These are phyloP conservation scores for Arthrinium phaeospermum DNA, from an alignment of 2,329 filamentous ascomycete genomes.

Conservation along the genomic window DNA sequence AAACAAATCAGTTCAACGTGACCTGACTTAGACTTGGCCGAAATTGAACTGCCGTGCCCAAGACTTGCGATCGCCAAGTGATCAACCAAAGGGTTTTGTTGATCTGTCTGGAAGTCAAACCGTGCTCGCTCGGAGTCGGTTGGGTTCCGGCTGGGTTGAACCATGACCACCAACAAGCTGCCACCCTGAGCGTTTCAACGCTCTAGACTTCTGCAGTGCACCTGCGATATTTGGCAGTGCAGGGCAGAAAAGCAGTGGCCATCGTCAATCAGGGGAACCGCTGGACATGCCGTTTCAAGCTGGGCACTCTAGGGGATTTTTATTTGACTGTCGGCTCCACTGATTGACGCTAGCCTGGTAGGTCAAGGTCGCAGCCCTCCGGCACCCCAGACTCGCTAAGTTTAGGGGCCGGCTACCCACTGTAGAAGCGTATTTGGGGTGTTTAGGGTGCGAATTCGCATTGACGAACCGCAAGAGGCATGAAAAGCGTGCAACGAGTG, in stretches of 20 bases:
- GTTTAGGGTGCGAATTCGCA: background rate
- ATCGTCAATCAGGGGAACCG: slow-evolving; percentile 2
- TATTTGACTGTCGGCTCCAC: background rate
- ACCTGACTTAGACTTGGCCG: background rate
- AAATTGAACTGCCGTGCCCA: background rate
- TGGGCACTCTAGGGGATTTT: background rate
- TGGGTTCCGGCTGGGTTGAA: background rate
- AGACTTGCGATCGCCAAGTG: background rate
- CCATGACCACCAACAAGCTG: background rate
- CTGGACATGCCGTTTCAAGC: background rate
- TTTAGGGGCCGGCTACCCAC: slow-evolving; percentile 1
- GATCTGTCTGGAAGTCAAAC: background rate
- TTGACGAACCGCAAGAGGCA: background rate
- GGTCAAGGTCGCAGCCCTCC: background rate
- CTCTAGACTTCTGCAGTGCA: background rate
- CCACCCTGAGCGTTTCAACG: slow-evolving; percentile 10
- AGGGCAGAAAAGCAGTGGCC: background rate
- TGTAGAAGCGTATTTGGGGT: background rate
- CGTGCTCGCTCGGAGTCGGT: background rate
- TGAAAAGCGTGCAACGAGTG: background rate
- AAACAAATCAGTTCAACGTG: background rate
- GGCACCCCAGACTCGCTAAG: slow-evolving; percentile 13
- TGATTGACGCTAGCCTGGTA: background rate
- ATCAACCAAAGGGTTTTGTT: background rate
- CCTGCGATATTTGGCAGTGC: background rate